Conservation (phyloP, 1,139 yeast genomes). For the Pichia sp. region DNA sequence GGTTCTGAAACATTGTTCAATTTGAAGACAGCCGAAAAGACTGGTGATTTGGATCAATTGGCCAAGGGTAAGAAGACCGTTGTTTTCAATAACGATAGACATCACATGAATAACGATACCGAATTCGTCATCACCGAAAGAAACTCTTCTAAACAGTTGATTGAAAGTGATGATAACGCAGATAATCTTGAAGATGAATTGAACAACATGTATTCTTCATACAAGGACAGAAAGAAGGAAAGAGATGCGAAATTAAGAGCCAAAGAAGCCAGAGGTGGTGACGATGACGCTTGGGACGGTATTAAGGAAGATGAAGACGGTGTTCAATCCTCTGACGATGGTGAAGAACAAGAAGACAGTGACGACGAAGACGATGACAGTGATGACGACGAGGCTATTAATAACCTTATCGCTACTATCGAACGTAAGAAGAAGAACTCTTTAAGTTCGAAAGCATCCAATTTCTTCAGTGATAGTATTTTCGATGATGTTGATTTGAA, state of each 20-base stretch:
- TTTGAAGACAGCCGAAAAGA: constrained; percentile 77
- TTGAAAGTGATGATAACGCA: constrained; percentile 50
- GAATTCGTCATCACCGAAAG: constrained; percentile 37
- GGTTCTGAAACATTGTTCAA: constrained; percentile 84
- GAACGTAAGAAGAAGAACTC: constrained; percentile 48
- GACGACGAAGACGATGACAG: constrained; percentile 37
- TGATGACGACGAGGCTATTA: constrained; percentile 77
- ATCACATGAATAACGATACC: constrained; percentile 42
- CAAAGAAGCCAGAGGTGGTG: constrained; percentile 77
- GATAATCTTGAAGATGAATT: constrained; percentile 81
- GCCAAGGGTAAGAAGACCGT: constrained; percentile 82
- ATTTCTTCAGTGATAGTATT: constrained; percentile 76
- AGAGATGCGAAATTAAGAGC: constrained; percentile 80
- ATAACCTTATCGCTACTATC: constrained; percentile 56
- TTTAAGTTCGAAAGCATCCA: constrained; percentile 69
- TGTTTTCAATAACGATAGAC: constrained; percentile 54
- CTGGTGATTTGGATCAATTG: constrained; percentile 74
- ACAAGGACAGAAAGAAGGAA: constrained; percentile 73
- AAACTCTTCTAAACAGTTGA: constrained; percentile 34
- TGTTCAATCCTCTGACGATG: constrained; percentile 43
- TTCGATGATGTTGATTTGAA: constrained; percentile 55
- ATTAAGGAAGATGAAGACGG: constrained; percentile 48
- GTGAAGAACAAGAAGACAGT: constrained; percentile 29
- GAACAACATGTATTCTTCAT: constrained; percentile 76
- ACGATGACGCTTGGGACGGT: constrained; percentile 81